A percentile compares a stretch with the other conserved stretches of the same genome.
These are phyloP conservation scores for Tuber microsphaerosporum DNA, from an alignment of 495 filamentous ascomycete genomes.

Conservation along the genomic window DNA sequence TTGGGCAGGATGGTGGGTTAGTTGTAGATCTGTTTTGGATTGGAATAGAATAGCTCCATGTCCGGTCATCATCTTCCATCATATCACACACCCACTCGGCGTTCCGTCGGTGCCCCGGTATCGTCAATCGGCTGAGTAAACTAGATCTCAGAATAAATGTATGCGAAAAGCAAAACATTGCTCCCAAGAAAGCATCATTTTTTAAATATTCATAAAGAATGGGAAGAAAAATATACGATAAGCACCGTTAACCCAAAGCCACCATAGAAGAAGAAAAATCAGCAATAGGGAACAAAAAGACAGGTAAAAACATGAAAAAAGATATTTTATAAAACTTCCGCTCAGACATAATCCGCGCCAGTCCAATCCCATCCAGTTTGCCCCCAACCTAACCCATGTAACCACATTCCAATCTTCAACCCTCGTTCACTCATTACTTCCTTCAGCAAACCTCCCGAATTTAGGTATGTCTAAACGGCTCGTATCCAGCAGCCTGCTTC, in stretches of 20 bases:
- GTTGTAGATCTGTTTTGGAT: not conserved
- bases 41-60: not conserved
- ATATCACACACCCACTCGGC: not conserved
- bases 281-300: constrained; percentile 9
- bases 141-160: not conserved
- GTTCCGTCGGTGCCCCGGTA: not conserved
- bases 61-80: not conserved
- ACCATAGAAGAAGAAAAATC: constrained; percentile 4
- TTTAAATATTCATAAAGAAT: not conserved
- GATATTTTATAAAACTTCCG: constrained; percentile 1
- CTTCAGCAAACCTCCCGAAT: not conserved
- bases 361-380: not conserved
- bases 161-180: not conserved
- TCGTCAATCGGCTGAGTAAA: not conserved
- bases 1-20: not conserved
- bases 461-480: constrained; percentile 35
- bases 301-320: constrained; percentile 2
- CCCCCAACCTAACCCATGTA: not conserved
- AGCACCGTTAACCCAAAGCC: not conserved
- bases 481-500: constrained; percentile 22
- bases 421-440: not conserved
- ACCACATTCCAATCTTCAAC: not conserved
- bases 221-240: not conserved
- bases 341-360: not conserved
- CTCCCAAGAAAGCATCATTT: not conserved